Base-by-base conservation (phyloP, 2,329 filamentous ascomycete genomes). In the Aquanectria penicillioides region DNA sequence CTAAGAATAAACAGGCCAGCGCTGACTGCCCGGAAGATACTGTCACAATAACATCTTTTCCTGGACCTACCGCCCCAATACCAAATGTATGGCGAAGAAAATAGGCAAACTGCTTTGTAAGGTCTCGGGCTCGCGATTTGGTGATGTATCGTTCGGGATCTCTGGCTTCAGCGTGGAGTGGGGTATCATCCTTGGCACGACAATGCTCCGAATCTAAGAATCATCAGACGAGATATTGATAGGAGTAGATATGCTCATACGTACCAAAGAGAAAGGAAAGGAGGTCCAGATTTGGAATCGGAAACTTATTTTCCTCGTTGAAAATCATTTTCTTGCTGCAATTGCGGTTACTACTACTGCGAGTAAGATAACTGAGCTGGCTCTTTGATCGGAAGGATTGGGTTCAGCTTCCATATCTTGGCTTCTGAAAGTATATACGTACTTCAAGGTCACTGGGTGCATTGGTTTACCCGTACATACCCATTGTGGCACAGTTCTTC, bases 11-110 rank as follows among this genome's bases (percentile, higher is more conserved):
- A 11, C 80, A 76, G 0, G 84, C 80, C 0, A 88, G 75, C 5
- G 86, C 75, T 40, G 81, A 80, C 63, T 88, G 83, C 2, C 86
- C 86, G 0, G 81, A 81, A 1, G 83, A 85, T 23, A 88, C 80
- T 15, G 81, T 78, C 4, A 86, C 81, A 12, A 87, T 82, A 5
- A 87, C 80, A 62, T 87, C 83, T 48, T 78, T 78, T 29, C 75
- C 79, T 0, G 80, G 75, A 0, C 84, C 83, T 11, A 76, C 55
- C 3, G 69, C 69, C 11, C 86, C 86, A 38, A 89, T 80, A 12
- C 77, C 78, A 61, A 83, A 88, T 18, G 26, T 80, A 22, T 74
- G 56, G 11, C 86, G 81, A 1, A 90, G 76, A 13, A 84, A 81
- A 63, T 85, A 75, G 5, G 85, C 86, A 15, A 86, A 79, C 3